Conservation (phyloP, 208 protist species). For the Angomonas deanei region DNA sequence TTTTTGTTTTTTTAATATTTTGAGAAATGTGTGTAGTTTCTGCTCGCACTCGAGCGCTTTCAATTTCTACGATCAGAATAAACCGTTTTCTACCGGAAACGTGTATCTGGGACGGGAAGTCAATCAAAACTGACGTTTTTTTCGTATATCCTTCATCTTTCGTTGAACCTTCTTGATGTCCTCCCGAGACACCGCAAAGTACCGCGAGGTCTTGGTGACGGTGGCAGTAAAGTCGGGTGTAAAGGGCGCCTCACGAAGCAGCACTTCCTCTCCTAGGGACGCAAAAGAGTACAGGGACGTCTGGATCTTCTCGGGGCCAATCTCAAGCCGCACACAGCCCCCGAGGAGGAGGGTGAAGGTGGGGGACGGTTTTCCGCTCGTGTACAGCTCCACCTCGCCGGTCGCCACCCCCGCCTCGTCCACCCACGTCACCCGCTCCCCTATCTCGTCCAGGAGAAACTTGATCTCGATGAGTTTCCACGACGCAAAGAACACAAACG, state of each 20-base stretch:
- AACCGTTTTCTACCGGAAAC: not conserved
- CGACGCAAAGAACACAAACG: conserved; percentile 52
- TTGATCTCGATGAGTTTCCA: conserved; percentile 55
- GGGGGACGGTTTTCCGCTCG: conserved; percentile 17
- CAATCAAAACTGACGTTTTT: conserved; percentile 1
- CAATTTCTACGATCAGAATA: not conserved
- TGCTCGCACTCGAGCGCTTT: not conserved
- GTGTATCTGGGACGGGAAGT: conserved; percentile 9
- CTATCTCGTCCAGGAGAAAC: conserved; percentile 48
- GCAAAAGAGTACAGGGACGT: conserved; percentile 69
- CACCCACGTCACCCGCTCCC: conserved; percentile 34
- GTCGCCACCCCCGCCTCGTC: conserved; percentile 2
- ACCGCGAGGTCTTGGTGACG: conserved; percentile 39
- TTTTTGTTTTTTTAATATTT: not conserved
- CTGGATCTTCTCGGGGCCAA: conserved; percentile 25
- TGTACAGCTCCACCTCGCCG: conserved; percentile 33
- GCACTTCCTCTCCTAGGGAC: conserved; percentile 39
- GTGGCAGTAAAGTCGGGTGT: conserved; percentile 66
- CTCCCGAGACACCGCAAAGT: conserved; percentile 40
- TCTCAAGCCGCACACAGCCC: conserved; percentile 35
- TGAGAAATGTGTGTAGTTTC: not conserved
- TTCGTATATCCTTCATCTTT: conserved; percentile 17
- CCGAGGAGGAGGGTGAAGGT: conserved; percentile 67
- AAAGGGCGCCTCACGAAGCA: conserved; percentile 27
- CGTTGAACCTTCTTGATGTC: conserved; percentile 33